Conservation (phyloP, 176 grass and related monocot genomes). For the Miscanthus lutarioriparius region DNA sequence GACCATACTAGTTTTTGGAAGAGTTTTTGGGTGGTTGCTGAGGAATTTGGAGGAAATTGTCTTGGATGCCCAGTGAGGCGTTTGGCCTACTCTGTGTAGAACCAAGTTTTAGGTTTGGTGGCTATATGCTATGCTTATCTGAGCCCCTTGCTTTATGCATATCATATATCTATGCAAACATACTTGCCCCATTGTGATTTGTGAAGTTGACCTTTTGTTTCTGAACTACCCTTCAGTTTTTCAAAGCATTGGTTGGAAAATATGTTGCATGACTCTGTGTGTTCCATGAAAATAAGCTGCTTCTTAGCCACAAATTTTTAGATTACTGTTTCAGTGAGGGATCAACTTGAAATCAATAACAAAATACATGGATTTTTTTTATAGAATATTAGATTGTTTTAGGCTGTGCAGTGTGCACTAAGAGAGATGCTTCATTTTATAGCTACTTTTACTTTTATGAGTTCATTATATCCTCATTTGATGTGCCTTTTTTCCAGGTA, state of each 20-base stretch:
- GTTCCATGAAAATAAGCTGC: neutral
- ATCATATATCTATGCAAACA: neutral
- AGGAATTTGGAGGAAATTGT: neutral
- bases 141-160: neutral
- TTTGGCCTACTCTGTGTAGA: neutral
- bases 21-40: neutral
- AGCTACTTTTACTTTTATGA: neutral
- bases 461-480: too few species aligned
- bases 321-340: neutral
- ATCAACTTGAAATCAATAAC: neutral
- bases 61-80: neutral
- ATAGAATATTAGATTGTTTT: neutral
- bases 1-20: neutral
- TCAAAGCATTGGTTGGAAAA: neutral
- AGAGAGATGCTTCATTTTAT: neutral
- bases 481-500: too few species aligned
- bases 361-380: neutral
- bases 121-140: neutral
- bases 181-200: neutral
- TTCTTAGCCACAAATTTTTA: neutral
- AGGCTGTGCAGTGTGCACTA: neutral
- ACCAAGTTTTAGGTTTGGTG: conserved; percentile 3
- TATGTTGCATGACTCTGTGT: neutral
- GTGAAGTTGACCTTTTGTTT: neutral
- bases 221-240: neutral